phyloP scores from a whole-genome alignment of 805 yeast genomes.

The Lipomyces japonicus region DNA sequence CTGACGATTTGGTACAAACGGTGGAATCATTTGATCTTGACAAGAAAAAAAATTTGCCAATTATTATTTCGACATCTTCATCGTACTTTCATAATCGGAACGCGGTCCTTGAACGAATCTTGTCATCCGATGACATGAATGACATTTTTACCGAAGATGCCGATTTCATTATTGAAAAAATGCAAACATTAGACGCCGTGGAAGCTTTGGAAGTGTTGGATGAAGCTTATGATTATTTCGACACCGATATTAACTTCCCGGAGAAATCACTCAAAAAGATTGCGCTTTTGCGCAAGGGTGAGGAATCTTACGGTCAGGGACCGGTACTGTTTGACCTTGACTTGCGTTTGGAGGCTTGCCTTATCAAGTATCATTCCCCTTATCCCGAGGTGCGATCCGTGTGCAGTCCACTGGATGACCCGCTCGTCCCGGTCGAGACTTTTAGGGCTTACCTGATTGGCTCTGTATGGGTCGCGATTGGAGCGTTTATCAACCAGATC shows the following conservation, averaged over 20 bases:
- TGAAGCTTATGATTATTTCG: slow-evolving; percentile 40
- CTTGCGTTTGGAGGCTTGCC: slow-evolving; percentile 44
- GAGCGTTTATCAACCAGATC: slow-evolving; percentile 56
- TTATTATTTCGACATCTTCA: too few species aligned
- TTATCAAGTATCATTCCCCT: slow-evolving; percentile 46
- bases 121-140: slow-evolving; percentile 8
- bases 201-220: slow-evolving; percentile 42
- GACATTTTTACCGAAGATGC: slow-evolving; percentile 13
- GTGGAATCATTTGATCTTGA: too few species aligned
- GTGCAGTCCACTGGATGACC: slow-evolving; percentile 57
- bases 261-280: slow-evolving; percentile 38
- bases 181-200: background rate
- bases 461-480: slow-evolving; percentile 51
- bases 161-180: slow-evolving; percentile 11
- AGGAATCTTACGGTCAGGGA: slow-evolving; percentile 13
- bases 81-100: too few species aligned
- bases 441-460: slow-evolving; percentile 52
- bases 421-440: slow-evolving; percentile 49
- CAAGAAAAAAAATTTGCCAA: too few species aligned
- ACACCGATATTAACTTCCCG: slow-evolving; percentile 47
- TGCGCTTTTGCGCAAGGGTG: slow-evolving; percentile 11
- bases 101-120: slow-evolving; percentile 11
- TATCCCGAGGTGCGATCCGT: slow-evolving; percentile 61
- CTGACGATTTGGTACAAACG: too few species aligned
- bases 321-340: slow-evolving; percentile 31